Base-by-base conservation (phyloP, 208 protist genomes). In the Porcisia deanei region DNA sequence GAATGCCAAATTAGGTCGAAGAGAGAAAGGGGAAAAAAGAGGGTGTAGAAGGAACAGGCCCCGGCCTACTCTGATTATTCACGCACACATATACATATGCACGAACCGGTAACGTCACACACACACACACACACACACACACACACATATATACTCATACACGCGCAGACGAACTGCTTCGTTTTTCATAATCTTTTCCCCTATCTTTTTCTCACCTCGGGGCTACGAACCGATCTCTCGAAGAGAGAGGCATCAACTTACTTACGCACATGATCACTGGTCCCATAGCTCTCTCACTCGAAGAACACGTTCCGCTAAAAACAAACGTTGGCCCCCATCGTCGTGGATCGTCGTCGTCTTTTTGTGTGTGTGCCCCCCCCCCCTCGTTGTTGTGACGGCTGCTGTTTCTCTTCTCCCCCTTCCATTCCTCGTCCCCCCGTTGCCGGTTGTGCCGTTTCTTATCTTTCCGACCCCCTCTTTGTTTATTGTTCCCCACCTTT, bases 131-230 rank as follows among this genome's bases (percentile, higher is more conserved):
- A 68, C 34, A 54, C 18, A 49, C 18, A 54, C 5, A 69, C 4
- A 55, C 43, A 43, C 2, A 69, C 1, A 54, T n/a, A 18, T 25
- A 22, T 16, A 39, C 43, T 20, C 64, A 49, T 16, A 39, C 43
- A 9, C 64, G 20, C 64, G 47, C 47, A 52, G 47, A 52, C 47
- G 47, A 52, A 12, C 47, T 12, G 47, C 47, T 52, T 52, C 47
- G 10, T 52, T 1, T 47, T 71, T 55, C 30, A 66, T 53, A 55
- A 49, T 57, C 59, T 30, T 60, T 70, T 73, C 75, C 72, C 22
- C 60, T 64, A 71, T 74, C 75, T 64, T 69, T 30, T 41, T 79
- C 47, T 8, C 30, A 30, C 30, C 30, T 30, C 30, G 30, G 47
- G 10, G 47, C 10, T 14, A 52, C 47, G 47, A 52, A 52, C 10